These are phyloP conservation scores for Neocatenulostroma microsporum DNA, from an alignment of 2,329 filamentous ascomycete species.

Conservation along the genomic window DNA sequence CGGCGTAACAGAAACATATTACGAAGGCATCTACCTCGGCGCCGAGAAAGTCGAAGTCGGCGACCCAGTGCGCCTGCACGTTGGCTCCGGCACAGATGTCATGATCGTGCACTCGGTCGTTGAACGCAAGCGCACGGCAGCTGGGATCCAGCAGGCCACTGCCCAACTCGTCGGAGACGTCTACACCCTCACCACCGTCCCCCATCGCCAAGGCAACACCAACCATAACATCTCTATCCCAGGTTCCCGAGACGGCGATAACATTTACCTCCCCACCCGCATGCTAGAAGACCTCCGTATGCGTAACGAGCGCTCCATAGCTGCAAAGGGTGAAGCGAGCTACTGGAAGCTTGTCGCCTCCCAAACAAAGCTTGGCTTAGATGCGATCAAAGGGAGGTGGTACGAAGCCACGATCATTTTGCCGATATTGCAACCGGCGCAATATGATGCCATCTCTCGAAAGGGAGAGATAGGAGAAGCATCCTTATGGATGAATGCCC, in stretches of 20 bases:
- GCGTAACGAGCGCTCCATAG: constrained; percentile 39
- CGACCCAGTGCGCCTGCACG: constrained; percentile 48
- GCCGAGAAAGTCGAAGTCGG: constrained; percentile 54
- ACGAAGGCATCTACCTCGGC: constrained; percentile 49
- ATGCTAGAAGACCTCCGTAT: constrained; percentile 46
- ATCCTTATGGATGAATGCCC: constrained; percentile 29
- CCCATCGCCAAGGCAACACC: constrained; percentile 20
- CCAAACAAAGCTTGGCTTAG: constrained; percentile 32
- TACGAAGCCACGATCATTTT: constrained; percentile 50
- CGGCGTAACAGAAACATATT: constrained; percentile 37
- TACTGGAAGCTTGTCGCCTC: constrained; percentile 39
- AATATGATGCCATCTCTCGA: constrained; percentile 18
- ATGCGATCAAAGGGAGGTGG: constrained; percentile 53
- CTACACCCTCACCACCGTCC: constrained; percentile 41
- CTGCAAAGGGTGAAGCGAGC: constrained; percentile 25
- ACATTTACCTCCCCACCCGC: constrained; percentile 42
- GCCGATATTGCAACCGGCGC: constrained; percentile 29
- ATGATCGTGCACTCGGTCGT: constrained; percentile 41
- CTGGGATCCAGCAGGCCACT: constrained; percentile 20
- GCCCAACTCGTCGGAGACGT: constrained; percentile 44
- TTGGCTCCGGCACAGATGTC: constrained; percentile 40
- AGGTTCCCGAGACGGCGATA: constrained; percentile 21
- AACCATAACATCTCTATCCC: constrained; percentile 30
- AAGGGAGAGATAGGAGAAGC: constrained; percentile 29
- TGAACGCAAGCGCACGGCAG: constrained; percentile 28